phyloP scores from a whole-genome alignment of 805 yeast genomes.

The Pichia deserticola region DNA sequence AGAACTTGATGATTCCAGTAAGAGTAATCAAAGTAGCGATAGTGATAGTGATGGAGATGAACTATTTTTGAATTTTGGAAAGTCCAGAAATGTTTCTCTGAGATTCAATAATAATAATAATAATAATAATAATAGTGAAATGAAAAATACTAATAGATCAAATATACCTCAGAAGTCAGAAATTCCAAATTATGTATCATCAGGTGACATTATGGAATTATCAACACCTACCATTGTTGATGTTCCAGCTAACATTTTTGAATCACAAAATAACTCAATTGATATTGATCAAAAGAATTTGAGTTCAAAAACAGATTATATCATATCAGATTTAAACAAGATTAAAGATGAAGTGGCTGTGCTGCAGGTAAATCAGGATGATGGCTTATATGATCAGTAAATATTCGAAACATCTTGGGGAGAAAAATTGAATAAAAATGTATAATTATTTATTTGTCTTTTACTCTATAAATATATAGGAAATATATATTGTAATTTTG shows the following conservation, averaged over 20 bases:
- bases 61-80: constrained; percentile 9
- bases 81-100: neutral
- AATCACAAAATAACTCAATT: neutral
- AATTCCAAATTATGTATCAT: neutral
- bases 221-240: constrained; percentile 10
- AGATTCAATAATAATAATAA: neutral
- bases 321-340: neutral
- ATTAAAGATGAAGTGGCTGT: constrained; percentile 7
- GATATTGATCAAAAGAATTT: neutral
- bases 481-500: too few relatives aligned
- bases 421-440: too few relatives aligned
- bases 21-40: neutral
- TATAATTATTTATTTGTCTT: too few relatives aligned
- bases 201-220: neutral
- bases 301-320: neutral
- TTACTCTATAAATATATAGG: too few relatives aligned
- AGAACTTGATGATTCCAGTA: neutral
- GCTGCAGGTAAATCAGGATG: constrained; percentile 2
- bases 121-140: neutral
- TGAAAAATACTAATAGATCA: neutral
- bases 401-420: neutral
- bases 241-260: constrained; percentile 11
- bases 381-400: neutral
- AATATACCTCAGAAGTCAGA: neutral
- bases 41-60: constrained; percentile 7